These are phyloP conservation scores for Rosa hybrid DNA, from an alignment of 331 rosid genomes.

Conservation along the genomic window DNA sequence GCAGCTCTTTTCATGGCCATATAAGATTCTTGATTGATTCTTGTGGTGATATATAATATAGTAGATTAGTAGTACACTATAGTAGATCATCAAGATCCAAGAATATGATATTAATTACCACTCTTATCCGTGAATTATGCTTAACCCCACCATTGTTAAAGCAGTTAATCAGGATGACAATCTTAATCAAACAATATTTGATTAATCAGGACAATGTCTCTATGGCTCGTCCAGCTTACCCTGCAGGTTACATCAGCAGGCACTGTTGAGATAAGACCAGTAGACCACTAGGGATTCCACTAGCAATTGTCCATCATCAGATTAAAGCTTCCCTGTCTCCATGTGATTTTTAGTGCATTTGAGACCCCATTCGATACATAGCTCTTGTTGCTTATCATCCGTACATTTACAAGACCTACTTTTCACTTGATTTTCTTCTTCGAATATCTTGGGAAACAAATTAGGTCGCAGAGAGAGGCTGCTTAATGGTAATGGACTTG, in stretches of 20 bases:
- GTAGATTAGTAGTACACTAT: not conserved
- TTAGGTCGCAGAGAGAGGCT: slow-evolving; percentile 4
- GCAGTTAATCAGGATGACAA: not conserved
- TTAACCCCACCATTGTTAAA: slow-evolving; percentile 17
- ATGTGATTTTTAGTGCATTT: slow-evolving; percentile 21
- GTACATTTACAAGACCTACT: slow-evolving; percentile 28
- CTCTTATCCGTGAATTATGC: not conserved
- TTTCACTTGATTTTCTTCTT: slow-evolving; percentile 23
- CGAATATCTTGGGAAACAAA: not conserved
- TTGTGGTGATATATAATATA: not conserved
- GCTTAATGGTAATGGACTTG: not conserved
- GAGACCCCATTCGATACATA: slow-evolving; percentile 21
- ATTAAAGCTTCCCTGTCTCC: slow-evolving; percentile 6
- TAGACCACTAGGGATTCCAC: slow-evolving; percentile 31
- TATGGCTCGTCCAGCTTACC: not conserved
- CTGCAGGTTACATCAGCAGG: slow-evolving; percentile 22
- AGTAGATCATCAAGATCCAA: slow-evolving; percentile 14
- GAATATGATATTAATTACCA: not conserved
- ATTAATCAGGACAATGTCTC: not conserved
- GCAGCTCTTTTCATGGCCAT: slow-evolving; percentile 8
- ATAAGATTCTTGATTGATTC: not conserved
- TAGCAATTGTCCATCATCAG: slow-evolving; percentile 11
- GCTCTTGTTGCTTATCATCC: slow-evolving; percentile 30
- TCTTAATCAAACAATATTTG: not conserved
- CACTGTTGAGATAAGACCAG: slow-evolving; percentile 31